Evolutionary conservation across 2,329 filamentous ascomycete genomes (phyloP), one percentile per base, ranked within the genome.

Genomic region (Colletotrichum sp.): DNA sequence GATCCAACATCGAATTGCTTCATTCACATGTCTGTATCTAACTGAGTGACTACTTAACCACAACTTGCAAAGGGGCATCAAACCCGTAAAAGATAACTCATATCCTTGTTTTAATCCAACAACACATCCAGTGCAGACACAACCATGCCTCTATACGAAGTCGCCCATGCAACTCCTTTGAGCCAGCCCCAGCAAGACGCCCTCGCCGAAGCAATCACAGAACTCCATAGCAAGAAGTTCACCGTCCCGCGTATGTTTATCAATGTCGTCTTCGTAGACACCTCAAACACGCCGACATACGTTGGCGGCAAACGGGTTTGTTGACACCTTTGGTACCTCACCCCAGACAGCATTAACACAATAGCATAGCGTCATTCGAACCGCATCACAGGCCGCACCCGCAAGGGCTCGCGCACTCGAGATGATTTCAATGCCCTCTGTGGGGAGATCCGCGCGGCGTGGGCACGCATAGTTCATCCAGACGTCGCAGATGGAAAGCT

Each of bases 321-420:
- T 30, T 3, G 5, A 3, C 16, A 0, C 8, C 6, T 36, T 36
- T 0, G n/a, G 9, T 28, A 0, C 13, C 15, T 0, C 4, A 13
- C 13, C 9, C 57, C 18, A 3, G 15, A 3, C 26, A 28, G 1
- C 16, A 62, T 4, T 62, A n/a, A 62, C 16, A 21, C 26, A 10
- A 8, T 13, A 6, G 4, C 4, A 34, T 0, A 62, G 59, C 30
- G 24, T 3, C 28, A 34, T 21, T 62, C 59, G 10, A 34, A 62
- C 28, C 59, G 59, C 30, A 62, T 62, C 59, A 32, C 32, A 16
- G 59, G 59, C 15, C 59, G 59, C 28, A 32, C 32, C 0, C 59
- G 26, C 7, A 5, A 3, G 7, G 59, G 18, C 16, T 62, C 59
- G 18, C 16, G 59, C 18, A 34, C 59, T 12, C 9, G n/a, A 62